These are phyloP conservation scores for Acrocalymma vagum DNA, from an alignment of 2,329 filamentous ascomycete genomes.

Conservation along the genomic window DNA sequence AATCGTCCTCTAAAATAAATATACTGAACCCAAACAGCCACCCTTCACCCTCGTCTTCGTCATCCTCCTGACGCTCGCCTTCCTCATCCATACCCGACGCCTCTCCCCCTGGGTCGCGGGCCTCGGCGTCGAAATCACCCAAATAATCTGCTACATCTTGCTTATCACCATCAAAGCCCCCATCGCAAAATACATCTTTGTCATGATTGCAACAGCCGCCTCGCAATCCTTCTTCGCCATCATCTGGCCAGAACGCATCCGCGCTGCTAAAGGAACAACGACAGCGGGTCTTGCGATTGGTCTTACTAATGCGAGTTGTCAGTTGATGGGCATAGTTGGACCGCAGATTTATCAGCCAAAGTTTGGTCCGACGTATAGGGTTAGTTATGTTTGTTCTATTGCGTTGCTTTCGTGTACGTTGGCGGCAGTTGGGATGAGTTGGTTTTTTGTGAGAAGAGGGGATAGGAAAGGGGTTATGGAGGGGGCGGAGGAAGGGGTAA, in stretches of 20 bases:
- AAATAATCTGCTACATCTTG: conserved; percentile 51
- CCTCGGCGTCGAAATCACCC: conserved; percentile 36
- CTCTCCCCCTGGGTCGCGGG: conserved; percentile 31
- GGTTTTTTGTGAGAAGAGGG: conserved; percentile 22
- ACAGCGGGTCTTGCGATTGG: conserved; percentile 50
- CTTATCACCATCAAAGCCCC: conserved; percentile 47
- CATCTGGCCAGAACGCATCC: conserved; percentile 53
- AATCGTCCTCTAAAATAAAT: background rate
- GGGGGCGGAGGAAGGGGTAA: background rate
- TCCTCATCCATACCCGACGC: conserved; percentile 28
- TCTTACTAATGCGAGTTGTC: conserved; percentile 42
- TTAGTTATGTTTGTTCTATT: conserved; percentile 49
- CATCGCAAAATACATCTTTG: conserved; percentile 50
- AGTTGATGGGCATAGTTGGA: conserved; percentile 51
- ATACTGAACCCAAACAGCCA: conserved; percentile 15
- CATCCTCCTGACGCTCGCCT: conserved; percentile 24
- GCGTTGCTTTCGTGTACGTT: conserved; percentile 35
- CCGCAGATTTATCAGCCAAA: conserved; percentile 52
- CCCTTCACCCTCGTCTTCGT: conserved; percentile 31
- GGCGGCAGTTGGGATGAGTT: conserved; percentile 23
- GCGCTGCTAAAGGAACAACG: conserved; percentile 50
- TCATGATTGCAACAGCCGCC: conserved; percentile 51
- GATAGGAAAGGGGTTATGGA: conserved; percentile 16
- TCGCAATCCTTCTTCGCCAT: conserved; percentile 51
- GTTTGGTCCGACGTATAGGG: conserved; percentile 50